phyloP scores from a whole-genome alignment of 345 rosid species.

The Physaria fendleri region DNA sequence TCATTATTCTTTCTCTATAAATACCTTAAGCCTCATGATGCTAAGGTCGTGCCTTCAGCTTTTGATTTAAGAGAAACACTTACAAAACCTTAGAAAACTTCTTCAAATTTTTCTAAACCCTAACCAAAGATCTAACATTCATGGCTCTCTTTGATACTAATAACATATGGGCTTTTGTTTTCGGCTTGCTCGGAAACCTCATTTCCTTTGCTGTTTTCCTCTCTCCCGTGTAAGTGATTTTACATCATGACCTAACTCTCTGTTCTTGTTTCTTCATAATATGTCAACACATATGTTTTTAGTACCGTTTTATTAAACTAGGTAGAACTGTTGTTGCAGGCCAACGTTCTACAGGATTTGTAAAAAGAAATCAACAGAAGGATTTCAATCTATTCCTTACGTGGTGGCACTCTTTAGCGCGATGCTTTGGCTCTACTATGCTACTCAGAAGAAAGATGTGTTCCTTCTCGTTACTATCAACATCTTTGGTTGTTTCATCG shows the following conservation, averaged over 20 bases:
- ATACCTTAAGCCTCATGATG: constrained; percentile 10
- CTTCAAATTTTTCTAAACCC: constrained; percentile 1
- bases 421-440: constrained; percentile 61
- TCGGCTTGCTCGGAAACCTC: constrained; percentile 48
- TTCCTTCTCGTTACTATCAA: constrained; percentile 65
- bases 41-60: constrained; percentile 31
- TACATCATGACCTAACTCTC: constrained; percentile 1
- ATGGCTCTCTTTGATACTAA: constrained; percentile 32
- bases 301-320: background rate
- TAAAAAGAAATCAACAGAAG: constrained; percentile 77
- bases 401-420: constrained; percentile 59
- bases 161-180: constrained; percentile 31
- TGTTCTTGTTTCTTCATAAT: constrained; percentile 5
- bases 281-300: background rate
- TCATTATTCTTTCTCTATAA: constrained; percentile 16
- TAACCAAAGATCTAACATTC: background rate
- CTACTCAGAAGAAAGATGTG: constrained; percentile 47
- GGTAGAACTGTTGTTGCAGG: constrained; percentile 24
- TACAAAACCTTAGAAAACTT: constrained; percentile 5
- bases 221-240: constrained; percentile 63
- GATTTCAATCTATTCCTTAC: constrained; percentile 62
- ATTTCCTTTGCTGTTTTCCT: constrained; percentile 55
- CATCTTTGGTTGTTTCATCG: constrained; percentile 54
- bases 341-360: constrained; percentile 57
- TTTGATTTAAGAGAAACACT: constrained; percentile 19